Base-by-base conservation (phyloP, 345 rosid species). In the Conringia planisiliqua region DNA sequence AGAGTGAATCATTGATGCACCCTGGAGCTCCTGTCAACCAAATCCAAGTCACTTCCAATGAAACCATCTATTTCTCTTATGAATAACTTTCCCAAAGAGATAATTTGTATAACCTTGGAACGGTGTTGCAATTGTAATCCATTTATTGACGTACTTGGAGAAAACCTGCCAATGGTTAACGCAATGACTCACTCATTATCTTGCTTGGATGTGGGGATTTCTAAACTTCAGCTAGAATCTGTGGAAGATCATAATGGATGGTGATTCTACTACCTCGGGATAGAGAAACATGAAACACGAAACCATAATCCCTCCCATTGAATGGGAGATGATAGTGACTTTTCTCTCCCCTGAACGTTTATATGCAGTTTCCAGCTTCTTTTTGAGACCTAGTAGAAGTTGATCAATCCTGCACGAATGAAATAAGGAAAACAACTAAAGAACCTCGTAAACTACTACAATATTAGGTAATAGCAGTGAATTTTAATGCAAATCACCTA, bases 41-140 rank as follows among this genome's bases (percentile, higher is more conserved):
- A 33, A 55, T 54, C 20, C n/a, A 70, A 35, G 65, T 62, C 60
- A 76, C 12, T 55, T 27, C 42, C 35, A 13, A 55, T 57, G 32
- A 77, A 29, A 64, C 4, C 10, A 0, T 30, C 24, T 62, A 51
- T 26, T 13, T 58, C 33, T 56, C 30, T 40, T 17, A 51, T 38
- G 71, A 47, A 64, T 9, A 63, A 56, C 43, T 52, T 62, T 18
- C 16, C 6, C 3, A 63, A 63, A 43, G 13, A 64, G 6, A 58
- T n/a, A 0, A 35, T 6, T 17, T 10, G 50, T 60, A 26, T 42
- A 6, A 92, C 98, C 98, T 89, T 92, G 98, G 69, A 92, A 92
- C 70, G 98, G 98, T 74, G 90, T 84, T 39, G 91, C 98, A 47
- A 92, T 87, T 74, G 89, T 82, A 66, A 92, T 85, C 98, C 98